Percentiles rank a stretch among this genome's conserved stretches.
Evolutionary conservation across 768 basidiomycete genomes (phyloP).

Genomic region (Pleurotus ostreatus): DNA sequence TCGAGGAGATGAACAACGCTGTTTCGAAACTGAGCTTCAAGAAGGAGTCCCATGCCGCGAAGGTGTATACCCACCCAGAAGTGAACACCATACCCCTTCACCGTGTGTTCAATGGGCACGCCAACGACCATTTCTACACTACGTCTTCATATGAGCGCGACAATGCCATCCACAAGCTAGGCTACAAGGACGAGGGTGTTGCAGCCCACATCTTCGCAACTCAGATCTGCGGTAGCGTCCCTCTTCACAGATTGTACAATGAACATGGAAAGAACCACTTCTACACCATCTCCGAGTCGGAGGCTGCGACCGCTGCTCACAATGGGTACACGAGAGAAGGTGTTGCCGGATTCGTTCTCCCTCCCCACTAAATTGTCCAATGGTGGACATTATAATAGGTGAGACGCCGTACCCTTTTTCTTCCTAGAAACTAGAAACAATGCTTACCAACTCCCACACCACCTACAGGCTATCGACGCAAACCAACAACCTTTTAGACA

Average conservation of each 20-base stretch:
- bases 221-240: constrained; percentile 12
- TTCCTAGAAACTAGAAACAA: too few relatives aligned
- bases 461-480: background rate
- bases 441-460: background rate
- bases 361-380: background rate
- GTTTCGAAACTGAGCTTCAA: background rate
- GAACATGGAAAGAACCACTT: constrained; percentile 7
- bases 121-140: constrained; percentile 17
- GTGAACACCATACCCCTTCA: constrained; percentile 15
- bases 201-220: constrained; percentile 13
- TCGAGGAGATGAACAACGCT: background rate
- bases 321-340: constrained; percentile 8
- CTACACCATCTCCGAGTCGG: constrained; percentile 11
- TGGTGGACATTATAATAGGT: background rate
- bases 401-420: background rate
- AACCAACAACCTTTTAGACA: background rate
- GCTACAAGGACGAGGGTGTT: constrained; percentile 10
- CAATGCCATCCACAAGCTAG: constrained; percentile 9
- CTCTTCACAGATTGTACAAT: constrained; percentile 7
- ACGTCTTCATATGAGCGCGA: constrained; percentile 12
- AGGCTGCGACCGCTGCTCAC: constrained; percentile 1
- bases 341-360: constrained; percentile 10
- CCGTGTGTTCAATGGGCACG: constrained; percentile 12
- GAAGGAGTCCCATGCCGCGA: constrained; percentile 3
- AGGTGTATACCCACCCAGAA: constrained; percentile 3